phyloP scores from a whole-genome alignment of 495 filamentous ascomycete species.

The Talaromyces nanjingensis region DNA sequence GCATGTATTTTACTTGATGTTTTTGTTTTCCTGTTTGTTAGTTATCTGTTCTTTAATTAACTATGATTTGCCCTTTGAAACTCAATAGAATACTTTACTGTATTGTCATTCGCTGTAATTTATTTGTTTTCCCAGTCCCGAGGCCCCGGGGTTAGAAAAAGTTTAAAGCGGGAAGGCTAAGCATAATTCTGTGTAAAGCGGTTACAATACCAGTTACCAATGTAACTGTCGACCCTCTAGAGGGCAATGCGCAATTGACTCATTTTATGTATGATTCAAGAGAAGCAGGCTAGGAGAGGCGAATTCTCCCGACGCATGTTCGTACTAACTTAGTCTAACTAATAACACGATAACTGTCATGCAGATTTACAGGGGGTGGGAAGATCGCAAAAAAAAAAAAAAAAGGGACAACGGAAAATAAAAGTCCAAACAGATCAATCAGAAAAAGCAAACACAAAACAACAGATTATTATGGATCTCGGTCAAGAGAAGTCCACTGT shows the following conservation, averaged over 20 bases:
- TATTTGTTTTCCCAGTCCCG: conserved; percentile 14
- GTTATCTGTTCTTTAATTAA: neutral
- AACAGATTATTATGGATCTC: neutral
- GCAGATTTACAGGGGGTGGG: neutral
- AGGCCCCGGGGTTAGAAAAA: neutral
- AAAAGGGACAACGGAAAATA: conserved; percentile 16
- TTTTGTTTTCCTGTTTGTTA: neutral
- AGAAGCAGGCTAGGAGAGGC: neutral
- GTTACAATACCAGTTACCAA: neutral
- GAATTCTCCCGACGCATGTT: neutral
- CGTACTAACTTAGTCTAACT: no score
- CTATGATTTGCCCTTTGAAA: neutral
- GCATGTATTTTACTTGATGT: neutral
- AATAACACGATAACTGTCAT: neutral
- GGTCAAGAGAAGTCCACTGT: neutral
- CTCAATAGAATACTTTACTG: neutral
- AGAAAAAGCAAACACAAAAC: neutral
- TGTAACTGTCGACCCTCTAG: neutral
- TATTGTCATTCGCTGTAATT: conserved; percentile 2
- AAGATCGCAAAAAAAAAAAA: conserved; percentile 14
- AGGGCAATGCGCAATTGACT: neutral
- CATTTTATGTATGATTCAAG: neutral
- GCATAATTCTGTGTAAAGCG: neutral
- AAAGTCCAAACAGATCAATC: conserved; percentile 6
- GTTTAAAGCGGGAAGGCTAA: neutral